A percentile compares a stretch with the other conserved stretches of the same genome.
phyloP scores from a whole-genome alignment of 2,329 filamentous ascomycete species.

The Dothideomycetidae sp. region DNA sequence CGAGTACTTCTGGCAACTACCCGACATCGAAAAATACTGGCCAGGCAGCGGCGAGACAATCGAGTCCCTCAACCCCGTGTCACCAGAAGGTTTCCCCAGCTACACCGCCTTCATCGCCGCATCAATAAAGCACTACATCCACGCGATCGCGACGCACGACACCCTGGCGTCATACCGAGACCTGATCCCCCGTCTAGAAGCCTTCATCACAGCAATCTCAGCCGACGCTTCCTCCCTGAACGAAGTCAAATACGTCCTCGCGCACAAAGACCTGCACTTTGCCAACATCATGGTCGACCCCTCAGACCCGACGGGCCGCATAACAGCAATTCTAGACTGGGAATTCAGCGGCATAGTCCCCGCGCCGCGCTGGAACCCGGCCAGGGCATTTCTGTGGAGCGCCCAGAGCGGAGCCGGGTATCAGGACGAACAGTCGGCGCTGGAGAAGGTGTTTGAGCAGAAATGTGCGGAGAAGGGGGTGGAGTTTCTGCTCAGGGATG shows the following conservation, averaged over 20 bases:
- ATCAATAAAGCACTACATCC: not conserved
- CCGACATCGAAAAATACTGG: constrained; percentile 3
- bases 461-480: not conserved
- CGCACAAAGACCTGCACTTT: constrained; percentile 6
- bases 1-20: constrained; percentile 1
- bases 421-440: not conserved
- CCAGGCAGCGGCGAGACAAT: not conserved
- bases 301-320: not conserved
- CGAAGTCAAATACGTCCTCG: not conserved
- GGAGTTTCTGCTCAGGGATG: constrained; percentile 1
- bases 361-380: constrained; percentile 1
- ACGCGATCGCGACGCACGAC: not conserved
- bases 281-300: constrained; percentile 5
- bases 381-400: constrained; percentile 6
- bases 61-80: not conserved
- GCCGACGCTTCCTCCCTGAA: not conserved
- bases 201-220: not conserved
- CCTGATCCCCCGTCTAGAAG: not conserved
- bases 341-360: constrained; percentile 6
- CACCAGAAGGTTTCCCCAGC: not conserved
- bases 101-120: not conserved
- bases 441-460: not conserved
- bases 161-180: not conserved
- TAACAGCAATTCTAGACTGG: constrained; percentile 7
- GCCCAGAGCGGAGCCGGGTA: not conserved